Percentiles rank a stretch among this genome's conserved stretches.
Evolutionary conservation across 1,139 yeast species (phyloP).

Genomic region (Geotrichum histeridarum): DNA sequence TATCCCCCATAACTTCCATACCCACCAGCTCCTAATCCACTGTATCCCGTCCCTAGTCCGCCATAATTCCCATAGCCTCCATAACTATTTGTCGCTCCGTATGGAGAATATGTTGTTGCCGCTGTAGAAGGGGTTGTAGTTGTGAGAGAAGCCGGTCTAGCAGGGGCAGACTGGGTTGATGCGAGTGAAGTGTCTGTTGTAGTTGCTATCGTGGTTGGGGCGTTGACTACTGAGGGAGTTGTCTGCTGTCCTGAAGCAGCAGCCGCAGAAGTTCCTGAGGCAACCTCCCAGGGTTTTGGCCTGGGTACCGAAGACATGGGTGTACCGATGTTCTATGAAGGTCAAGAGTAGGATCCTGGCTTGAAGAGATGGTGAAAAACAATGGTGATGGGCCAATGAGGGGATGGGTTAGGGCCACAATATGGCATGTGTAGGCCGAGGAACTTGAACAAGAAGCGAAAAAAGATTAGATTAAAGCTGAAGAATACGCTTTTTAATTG

Average conservation of each 20-base stretch:
- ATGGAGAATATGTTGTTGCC: slow-evolving; percentile 10
- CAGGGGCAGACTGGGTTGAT: neutral
- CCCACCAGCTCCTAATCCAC: slow-evolving; percentile 21
- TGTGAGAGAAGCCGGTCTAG: slow-evolving; percentile 4
- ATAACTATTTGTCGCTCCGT: slow-evolving; percentile 22
- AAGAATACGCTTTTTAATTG: no score
- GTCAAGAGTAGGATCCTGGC: no score
- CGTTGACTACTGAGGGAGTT: neutral
- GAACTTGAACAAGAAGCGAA: neutral
- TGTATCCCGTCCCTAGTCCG: slow-evolving; percentile 9
- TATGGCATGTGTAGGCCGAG: neutral
- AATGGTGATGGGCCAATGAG: neutral
- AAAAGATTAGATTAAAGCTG: no score
- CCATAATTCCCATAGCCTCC: slow-evolving; percentile 19
- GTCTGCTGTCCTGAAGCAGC: slow-evolving; percentile 23
- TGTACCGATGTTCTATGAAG: neutral
- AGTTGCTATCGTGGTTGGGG: slow-evolving; percentile 4
- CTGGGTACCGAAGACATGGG: slow-evolving; percentile 45
- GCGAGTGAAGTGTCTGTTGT: slow-evolving; percentile 1
- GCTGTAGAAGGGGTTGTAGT: slow-evolving; percentile 11
- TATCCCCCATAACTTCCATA: slow-evolving; percentile 25
- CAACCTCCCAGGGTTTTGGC: slow-evolving; percentile 75
- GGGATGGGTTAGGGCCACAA: neutral
- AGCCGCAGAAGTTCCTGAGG: slow-evolving; percentile 43
- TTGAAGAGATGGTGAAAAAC: neutral